Percentiles rank a stretch among this genome's conserved stretches.
phyloP scores from a whole-genome alignment of 768 basidiomycete species.

The Tricholoma hemisulphureum region DNA sequence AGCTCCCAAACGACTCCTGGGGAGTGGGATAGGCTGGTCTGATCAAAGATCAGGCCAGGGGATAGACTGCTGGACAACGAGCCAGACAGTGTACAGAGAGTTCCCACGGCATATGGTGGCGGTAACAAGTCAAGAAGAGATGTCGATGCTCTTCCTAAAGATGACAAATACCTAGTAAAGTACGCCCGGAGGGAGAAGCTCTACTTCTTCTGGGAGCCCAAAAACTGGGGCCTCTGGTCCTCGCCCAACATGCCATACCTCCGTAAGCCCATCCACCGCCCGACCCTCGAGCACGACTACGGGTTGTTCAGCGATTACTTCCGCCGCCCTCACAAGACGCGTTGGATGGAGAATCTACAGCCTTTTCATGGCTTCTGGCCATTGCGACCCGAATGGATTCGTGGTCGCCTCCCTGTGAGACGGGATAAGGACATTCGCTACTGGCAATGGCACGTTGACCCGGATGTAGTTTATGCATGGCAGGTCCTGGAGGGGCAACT shows the following conservation, averaged over 20 bases:
- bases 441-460: not conserved
- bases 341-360: not conserved
- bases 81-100: too few relatives aligned
- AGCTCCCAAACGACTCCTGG: too few relatives aligned
- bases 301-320: not conserved
- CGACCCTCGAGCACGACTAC: not conserved
- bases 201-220: not conserved
- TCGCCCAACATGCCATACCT: constrained; percentile 2
- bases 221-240: not conserved
- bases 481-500: not conserved
- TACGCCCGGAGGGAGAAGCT: not conserved
- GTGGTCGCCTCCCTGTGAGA: not conserved
- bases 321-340: not conserved
- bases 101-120: too few relatives aligned
- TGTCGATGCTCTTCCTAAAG: not conserved
- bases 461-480: not conserved
- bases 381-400: not conserved
- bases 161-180: not conserved
- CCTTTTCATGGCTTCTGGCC: constrained; percentile 10
- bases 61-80: too few relatives aligned
- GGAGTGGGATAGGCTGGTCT: too few relatives aligned
- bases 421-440: not conserved
- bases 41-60: too few relatives aligned
- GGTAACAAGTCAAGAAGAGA: too few relatives aligned
- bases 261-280: not conserved